Evolutionary conservation across 2,329 filamentous ascomycete species (phyloP), one percentile per base, ranked within the genome.

Genomic region (Xylariales sp.): DNA sequence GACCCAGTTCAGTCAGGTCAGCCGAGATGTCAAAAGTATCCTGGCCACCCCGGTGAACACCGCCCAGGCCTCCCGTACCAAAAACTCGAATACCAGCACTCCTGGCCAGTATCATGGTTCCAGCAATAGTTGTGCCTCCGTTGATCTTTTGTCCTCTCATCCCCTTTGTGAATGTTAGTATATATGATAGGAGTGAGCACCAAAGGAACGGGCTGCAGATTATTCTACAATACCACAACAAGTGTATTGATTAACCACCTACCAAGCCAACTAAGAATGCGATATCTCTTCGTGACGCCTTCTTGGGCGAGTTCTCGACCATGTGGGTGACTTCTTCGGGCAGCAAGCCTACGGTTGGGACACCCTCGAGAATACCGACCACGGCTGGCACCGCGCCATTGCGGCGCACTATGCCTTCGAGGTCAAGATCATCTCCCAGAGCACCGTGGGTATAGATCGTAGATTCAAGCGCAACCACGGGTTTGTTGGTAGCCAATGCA

Each of bases 401-500:
- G 28, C 73, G 69, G 31, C 93, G 84, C 34, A 97, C 85, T 28
- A 94, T 73, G 11, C 82, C 80, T 55, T 96, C 88, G 42, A 97
- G 77, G 32, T 83, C 75, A 15, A 78, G 66, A 31, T 75, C 72
- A 23, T 80, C 76, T n/a, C 88, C 87, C 12, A 98, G 71, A 16
- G 85, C 81, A 28, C 89, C 90, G 64, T 98, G 93, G 2, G 93
- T 98, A 63, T 98, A 97, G 51, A 98, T 97, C 5, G 93, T 95
- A 2, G 88, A 89, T 63, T 98, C 93, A 5, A 98, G 74, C 13
- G 91, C 93, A 10, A 98, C 90, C 4, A 98, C 83, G 1, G 93
- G 91, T 52, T 80, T 82, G 40, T 82, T 81, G 11, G 78, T 76
- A 29, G 78, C 70, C 33, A 96, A 61, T 27, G 90, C 91, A 56